These are phyloP conservation scores for Pilobolus umbonatus DNA, from an alignment of 192 early-diverging fungal genomes.

Conservation along the genomic window DNA sequence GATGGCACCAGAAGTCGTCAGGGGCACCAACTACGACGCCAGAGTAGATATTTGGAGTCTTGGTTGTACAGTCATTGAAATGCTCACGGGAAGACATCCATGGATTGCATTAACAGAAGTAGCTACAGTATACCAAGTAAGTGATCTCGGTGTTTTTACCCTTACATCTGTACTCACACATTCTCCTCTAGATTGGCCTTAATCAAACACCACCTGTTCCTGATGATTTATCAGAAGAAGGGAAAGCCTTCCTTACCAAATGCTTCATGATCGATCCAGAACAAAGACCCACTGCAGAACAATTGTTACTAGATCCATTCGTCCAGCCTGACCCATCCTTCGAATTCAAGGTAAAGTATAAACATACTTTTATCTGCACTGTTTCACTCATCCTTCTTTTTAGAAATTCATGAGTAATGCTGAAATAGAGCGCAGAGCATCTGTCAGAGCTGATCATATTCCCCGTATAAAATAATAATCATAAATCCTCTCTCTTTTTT, in stretches of 20 bases:
- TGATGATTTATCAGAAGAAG: conserved; percentile 58
- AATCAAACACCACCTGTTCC: conserved; percentile 82
- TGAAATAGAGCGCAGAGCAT: conserved; percentile 19
- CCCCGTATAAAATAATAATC: not conserved
- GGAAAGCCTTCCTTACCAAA: conserved; percentile 64
- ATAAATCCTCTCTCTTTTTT: not conserved
- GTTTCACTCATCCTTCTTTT: not conserved
- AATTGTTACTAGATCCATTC: conserved; percentile 72
- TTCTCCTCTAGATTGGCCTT: too few relatives aligned
- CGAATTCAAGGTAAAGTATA: conserved; percentile 42
- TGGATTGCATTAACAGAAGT: conserved; percentile 47
- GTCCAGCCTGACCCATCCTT: conserved; percentile 48
- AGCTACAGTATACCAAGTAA: conserved; percentile 46
- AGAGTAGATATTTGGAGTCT: conserved; percentile 92
- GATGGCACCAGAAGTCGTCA: conserved; percentile 95
- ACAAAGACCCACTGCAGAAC: conserved; percentile 68
- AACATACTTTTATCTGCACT: not conserved
- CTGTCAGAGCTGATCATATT: conserved; percentile 1
- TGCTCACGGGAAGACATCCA: conserved; percentile 83
- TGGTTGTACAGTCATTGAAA: conserved; percentile 88
- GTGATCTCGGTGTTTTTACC: too few relatives aligned
- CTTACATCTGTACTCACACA: too few relatives aligned
- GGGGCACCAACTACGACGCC: conserved; percentile 76
- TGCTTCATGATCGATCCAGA: conserved; percentile 81
- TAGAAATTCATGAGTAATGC: conserved; percentile 21